Percentiles rank a stretch among this genome's conserved stretches.
Conservation (phyloP, 2,329 filamentous ascomycete genomes). For the Helminthosporium solani region DNA sequence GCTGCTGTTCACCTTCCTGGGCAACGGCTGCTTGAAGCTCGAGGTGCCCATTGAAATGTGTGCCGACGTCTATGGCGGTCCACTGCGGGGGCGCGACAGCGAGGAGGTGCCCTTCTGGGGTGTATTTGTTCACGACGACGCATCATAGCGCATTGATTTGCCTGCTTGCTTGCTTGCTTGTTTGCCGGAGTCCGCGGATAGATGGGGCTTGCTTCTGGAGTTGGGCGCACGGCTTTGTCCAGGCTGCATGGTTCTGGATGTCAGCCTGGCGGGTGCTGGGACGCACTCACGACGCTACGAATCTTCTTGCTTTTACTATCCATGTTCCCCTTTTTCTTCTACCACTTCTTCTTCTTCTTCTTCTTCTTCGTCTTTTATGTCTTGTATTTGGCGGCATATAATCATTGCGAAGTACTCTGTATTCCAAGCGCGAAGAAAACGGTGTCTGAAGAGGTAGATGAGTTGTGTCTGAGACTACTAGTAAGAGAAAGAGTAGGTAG, state of each 20-base stretch:
- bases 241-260: slow-evolving; percentile 14
- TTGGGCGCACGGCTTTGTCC: slow-evolving; percentile 28
- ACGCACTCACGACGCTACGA: slow-evolving; percentile 36
- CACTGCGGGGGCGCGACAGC: slow-evolving; percentile 32
- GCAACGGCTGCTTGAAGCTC: slow-evolving; percentile 37
- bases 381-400: slow-evolving; percentile 5
- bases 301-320: slow-evolving; percentile 32
- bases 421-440: slow-evolving; percentile 12
- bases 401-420: background rate
- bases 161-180: slow-evolving; percentile 24
- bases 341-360: slow-evolving; percentile 8
- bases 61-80: slow-evolving; percentile 36
- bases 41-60: slow-evolving; percentile 42
- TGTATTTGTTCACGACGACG: slow-evolving; percentile 36
- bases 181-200: slow-evolving; percentile 17
- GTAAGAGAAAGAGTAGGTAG: background rate
- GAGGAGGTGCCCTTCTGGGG: slow-evolving; percentile 41
- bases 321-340: slow-evolving; percentile 7
- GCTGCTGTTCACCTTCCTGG: slow-evolving; percentile 41
- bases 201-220: slow-evolving; percentile 32
- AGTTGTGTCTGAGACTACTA: background rate
- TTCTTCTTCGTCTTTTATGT: slow-evolving; percentile 1
- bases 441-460: slow-evolving; percentile 13
- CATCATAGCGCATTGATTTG: slow-evolving; percentile 15
- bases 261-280: slow-evolving; percentile 20